phyloP scores from a whole-genome alignment of 139 green algal genomes.

The Chlorella sp. region DNA sequence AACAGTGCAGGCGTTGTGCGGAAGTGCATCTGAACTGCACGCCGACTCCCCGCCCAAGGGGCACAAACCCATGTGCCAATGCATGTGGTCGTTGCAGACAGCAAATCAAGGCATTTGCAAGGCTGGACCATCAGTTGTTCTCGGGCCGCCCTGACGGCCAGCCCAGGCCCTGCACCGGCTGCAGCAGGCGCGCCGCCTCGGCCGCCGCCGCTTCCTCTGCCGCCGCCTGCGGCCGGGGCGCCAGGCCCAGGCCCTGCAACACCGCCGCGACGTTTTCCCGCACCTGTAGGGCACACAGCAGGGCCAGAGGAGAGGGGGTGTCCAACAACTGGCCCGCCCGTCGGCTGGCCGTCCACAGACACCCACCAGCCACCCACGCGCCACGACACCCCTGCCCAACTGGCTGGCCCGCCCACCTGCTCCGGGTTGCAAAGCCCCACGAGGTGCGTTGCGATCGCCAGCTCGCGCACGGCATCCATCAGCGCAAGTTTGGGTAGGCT shows the following conservation, averaged over 20 bases:
- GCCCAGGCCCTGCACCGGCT: constrained; percentile 60
- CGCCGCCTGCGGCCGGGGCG: constrained; percentile 9
- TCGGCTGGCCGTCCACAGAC: background rate
- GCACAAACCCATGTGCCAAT: too few species aligned
- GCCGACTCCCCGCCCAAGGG: too few species aligned
- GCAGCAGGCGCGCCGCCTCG: constrained; percentile 64
- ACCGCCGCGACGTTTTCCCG: constrained; percentile 60
- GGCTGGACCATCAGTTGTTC: constrained; percentile 85
- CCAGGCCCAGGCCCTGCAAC: constrained; percentile 52
- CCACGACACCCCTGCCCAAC: background rate
- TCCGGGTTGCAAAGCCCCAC: constrained; percentile 77
- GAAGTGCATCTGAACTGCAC: too few species aligned
- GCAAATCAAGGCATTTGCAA: too few species aligned
- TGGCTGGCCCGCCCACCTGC: constrained; percentile 30
- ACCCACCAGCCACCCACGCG: background rate
- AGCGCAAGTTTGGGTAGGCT: constrained; percentile 73
- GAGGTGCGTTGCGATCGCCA: constrained; percentile 70
- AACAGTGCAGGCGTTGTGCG: too few species aligned
- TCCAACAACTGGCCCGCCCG: background rate
- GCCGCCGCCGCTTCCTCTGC: constrained; percentile 37
- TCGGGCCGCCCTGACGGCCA: constrained; percentile 78
- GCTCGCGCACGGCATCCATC: constrained; percentile 55
- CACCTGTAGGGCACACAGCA: constrained; percentile 45
- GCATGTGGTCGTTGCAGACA: too few species aligned
- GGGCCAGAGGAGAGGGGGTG: too few species aligned